Evolutionary conservation across 169 alveolate species (phyloP), one percentile per base, ranked within the genome.

Genomic region (Prorocentrum cordatum): DNA sequence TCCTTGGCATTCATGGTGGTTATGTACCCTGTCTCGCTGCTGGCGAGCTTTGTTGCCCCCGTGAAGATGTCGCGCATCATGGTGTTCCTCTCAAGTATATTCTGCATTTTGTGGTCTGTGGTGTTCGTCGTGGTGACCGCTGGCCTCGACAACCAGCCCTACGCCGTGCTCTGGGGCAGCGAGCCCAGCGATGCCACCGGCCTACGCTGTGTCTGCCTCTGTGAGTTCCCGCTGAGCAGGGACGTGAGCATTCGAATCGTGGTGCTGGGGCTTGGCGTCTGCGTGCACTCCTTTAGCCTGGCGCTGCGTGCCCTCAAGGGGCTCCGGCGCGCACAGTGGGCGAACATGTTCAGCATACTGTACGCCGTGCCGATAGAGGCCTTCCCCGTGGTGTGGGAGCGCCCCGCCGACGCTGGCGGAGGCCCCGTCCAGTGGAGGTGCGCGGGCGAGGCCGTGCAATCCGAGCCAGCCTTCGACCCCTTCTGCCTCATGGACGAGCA

Each of bases 401-500:
- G 86, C 29, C 86, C 86, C 35, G 29, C 54, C 72, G 86, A 75
- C 38, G 86, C 86, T 2, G 86, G 86, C 29, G 86, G 59, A 6
- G 86, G 86, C 24, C 27, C 71, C 18, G 58, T 54, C 38, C 67
- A 39, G n/a, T 75, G 86, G 86, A 33, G 86, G 24, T 31, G 12
- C 22, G 86, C 31, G 61, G 86, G 86, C 38, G 86, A 75, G 86
- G 86, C 72, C 0, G 27, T 42, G 16, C 9, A 62, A 77, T 79
- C 89, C 4, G 89, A 79, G 66, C 89, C 89, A 1, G 89, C 89
- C 38, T 79, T 79, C 75, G 89, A 79, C 38, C 89, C 89, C 24
- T 79, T 79, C 47, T 79, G 89, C 89, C 66, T 79, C 35, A 79
- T 79, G 89, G 89, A 79, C 12, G 58, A 14, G 24, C 58, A 14